A percentile compares a stretch with the other conserved stretches of the same genome.
phyloP scores from a whole-genome alignment of 257 asterid species.

The Ajuga chamaepitys region DNA sequence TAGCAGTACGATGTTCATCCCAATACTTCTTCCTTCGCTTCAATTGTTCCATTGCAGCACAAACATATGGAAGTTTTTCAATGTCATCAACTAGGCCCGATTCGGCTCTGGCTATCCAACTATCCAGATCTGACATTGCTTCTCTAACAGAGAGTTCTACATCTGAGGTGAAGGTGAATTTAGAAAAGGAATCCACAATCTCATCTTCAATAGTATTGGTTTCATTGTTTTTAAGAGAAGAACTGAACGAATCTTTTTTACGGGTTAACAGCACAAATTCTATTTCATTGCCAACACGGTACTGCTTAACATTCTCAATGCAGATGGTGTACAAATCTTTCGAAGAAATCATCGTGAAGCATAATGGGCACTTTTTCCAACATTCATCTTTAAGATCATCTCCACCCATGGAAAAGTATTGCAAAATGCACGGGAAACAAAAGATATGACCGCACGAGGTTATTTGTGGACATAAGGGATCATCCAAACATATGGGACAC shows the following conservation, averaged over 20 bases:
- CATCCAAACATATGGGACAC: slow-evolving; percentile 92
- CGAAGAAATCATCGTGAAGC: slow-evolving; percentile 80
- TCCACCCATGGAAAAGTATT: slow-evolving; percentile 50
- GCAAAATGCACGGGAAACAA: slow-evolving; percentile 91
- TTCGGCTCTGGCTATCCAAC: slow-evolving; percentile 92
- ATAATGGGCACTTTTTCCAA: slow-evolving; percentile 88
- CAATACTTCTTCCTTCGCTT: slow-evolving; percentile 70
- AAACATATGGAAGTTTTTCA: slow-evolving; percentile 86
- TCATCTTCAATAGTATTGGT: slow-evolving; percentile 29
- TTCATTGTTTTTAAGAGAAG: slow-evolving; percentile 48
- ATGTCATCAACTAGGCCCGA: slow-evolving; percentile 93
- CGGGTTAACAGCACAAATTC: slow-evolving; percentile 76
- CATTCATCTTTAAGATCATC: slow-evolving; percentile 47
- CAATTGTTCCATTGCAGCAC: slow-evolving; percentile 78
- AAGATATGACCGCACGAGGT: slow-evolving; percentile 96
- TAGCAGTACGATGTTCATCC: slow-evolving; percentile 46
- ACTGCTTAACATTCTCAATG: slow-evolving; percentile 64
- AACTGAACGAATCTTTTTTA: slow-evolving; percentile 53
- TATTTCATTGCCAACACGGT: slow-evolving; percentile 48
- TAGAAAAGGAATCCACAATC: slow-evolving; percentile 56
- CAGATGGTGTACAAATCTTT: slow-evolving; percentile 68
- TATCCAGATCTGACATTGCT: slow-evolving; percentile 77
- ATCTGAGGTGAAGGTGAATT: slow-evolving; percentile 84
- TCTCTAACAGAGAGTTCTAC: slow-evolving; percentile 75
- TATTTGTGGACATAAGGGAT: slow-evolving; percentile 89